These are phyloP conservation scores for Myxozyma nipponensis DNA, from an alignment of 805 yeast genomes.

Conservation along the genomic window DNA sequence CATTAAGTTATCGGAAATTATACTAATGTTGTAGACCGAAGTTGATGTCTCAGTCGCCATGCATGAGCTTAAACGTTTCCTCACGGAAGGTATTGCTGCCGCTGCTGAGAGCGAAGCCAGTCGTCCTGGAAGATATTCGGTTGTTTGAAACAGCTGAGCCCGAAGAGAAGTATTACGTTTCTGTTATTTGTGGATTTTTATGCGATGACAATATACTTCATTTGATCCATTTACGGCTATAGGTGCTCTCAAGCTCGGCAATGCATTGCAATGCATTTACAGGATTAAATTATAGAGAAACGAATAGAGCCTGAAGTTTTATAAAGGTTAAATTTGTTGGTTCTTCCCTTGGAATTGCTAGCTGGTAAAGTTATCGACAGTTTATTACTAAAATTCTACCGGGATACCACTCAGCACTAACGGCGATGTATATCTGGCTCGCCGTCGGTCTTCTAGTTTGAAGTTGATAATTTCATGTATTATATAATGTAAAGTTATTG, in stretches of 20 bases:
- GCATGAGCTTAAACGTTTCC: constrained; percentile 30
- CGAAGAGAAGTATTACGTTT: background rate
- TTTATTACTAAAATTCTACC: too few relatives aligned
- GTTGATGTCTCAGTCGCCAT: constrained; percentile 31
- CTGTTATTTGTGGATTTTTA: background rate
- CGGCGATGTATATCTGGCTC: too few relatives aligned
- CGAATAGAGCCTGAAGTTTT: too few relatives aligned
- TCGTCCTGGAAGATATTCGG: constrained; percentile 29
- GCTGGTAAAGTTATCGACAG: too few relatives aligned
- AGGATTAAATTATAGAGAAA: too few relatives aligned
- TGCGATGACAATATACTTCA: background rate
- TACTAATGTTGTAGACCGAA: constrained; percentile 19
- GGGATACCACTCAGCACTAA: too few relatives aligned
- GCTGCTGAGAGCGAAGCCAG: constrained; percentile 27
- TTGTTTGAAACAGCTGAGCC: constrained; percentile 21
- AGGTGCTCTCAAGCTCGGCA: background rate
- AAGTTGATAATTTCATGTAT: too few relatives aligned
- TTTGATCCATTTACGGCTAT: background rate
- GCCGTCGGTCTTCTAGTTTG: too few relatives aligned
- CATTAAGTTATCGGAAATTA: background rate
- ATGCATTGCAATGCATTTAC: too few relatives aligned
- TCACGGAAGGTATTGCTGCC: constrained; percentile 29
- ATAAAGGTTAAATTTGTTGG: too few relatives aligned
- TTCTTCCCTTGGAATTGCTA: too few relatives aligned
- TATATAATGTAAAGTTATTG: too few relatives aligned